These are phyloP conservation scores for Leonotis leonurus DNA, from an alignment of 257 asterid genomes.

Conservation along the genomic window DNA sequence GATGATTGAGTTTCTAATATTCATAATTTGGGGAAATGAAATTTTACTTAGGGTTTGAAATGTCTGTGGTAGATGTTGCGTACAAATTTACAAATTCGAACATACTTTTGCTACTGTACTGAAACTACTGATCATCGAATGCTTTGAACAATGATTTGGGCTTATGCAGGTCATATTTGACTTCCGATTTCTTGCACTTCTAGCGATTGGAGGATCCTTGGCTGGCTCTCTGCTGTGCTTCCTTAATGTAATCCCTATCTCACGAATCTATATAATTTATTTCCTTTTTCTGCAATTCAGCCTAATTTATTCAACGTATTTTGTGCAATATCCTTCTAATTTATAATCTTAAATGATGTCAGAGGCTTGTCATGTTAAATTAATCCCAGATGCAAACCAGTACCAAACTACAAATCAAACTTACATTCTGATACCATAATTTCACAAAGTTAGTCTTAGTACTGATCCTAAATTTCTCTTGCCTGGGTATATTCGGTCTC, in stretches of 20 bases:
- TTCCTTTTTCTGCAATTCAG: neutral
- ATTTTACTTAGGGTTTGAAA: neutral
- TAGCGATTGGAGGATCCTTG: conserved; percentile 77
- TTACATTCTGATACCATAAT: neutral
- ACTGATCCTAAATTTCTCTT: neutral
- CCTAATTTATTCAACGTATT: neutral
- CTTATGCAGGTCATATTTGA: conserved; percentile 62
- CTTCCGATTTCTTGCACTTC: conserved; percentile 81
- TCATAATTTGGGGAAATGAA: neutral
- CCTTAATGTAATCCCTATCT: conserved; percentile 57
- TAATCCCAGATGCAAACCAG: neutral
- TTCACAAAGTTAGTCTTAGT: neutral
- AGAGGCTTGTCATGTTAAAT: neutral
- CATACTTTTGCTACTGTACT: neutral
- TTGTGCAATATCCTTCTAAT: neutral
- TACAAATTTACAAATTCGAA: neutral
- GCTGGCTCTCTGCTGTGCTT: conserved; percentile 92
- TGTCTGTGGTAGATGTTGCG: no score
- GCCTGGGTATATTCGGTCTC: neutral
- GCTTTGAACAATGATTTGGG: neutral
- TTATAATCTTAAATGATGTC: neutral
- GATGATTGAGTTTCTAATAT: no score
- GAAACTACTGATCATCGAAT: no score
- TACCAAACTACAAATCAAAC: neutral
- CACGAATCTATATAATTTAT: neutral